Base-by-base conservation (phyloP, 257 asterid genomes). In the Haberlea rhodopensis region DNA sequence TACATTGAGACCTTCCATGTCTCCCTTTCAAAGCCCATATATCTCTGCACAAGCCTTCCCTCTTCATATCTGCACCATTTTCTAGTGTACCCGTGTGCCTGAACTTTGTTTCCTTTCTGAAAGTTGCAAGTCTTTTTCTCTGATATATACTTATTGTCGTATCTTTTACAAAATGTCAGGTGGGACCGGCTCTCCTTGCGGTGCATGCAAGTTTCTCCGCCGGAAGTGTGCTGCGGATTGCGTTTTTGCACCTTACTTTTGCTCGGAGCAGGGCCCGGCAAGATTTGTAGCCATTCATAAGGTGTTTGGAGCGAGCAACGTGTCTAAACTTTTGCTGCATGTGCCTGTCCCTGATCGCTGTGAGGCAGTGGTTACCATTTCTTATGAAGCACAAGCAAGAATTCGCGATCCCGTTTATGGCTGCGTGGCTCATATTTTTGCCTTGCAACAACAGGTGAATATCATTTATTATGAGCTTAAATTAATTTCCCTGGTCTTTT, bases 301-400 rank as follows among this genome's bases (percentile, higher is more conserved):
- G 74, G 98, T 91, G 66, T 91, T 91, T 48, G 98, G 98, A 1
- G 98, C 98, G 0, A 88, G 98, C 82, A 91, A 91, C 45, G 95
- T 87, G 5, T 86, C 98, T 1, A 91, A 91, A 68, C 62, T 91
- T 59, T 64, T 91, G 62, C 64, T 74, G 53, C 96, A 88, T 63
- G 81, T 88, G 20, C 95, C 96, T 0, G 86, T 70, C 5, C 72
- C 70, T 5, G 94, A 91, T 19, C 83, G 98, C 1, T 78, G 86
- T 3, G 96, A 91, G 59, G 91, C 96, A 6, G 96, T 88, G 28
- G 89, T 86, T 16, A 84, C 98, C 59, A 88, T 91, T 48, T 80
- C 94, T 32, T 91, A 88, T 70, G 98, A 91, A 78, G 98, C 98
- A 68, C 98, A 88, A 58, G 95, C 98, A 3, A 73, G 98, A 54